Percentiles rank a stretch among this genome's conserved stretches.
Conservation (phyloP, 2,329 filamentous ascomycete species). For the Pyrenochaeta sp. region DNA sequence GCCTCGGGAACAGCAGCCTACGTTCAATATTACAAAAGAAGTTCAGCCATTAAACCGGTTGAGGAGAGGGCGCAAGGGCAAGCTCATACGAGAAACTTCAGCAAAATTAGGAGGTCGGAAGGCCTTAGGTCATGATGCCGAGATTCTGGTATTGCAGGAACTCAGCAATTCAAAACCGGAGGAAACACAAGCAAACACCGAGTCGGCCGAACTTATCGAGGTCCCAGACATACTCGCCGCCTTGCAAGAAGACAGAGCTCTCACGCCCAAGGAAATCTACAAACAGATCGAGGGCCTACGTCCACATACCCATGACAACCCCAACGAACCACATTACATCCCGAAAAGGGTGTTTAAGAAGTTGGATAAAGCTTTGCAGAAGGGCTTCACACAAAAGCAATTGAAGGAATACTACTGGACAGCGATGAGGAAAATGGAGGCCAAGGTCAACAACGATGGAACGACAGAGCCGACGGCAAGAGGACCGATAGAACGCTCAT, state of each 20-base stretch:
- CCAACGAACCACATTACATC: conserved; percentile 38
- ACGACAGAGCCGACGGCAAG: conserved; percentile 20
- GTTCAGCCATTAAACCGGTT: conserved; percentile 26
- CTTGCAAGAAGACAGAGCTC: conserved; percentile 29
- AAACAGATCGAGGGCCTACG: conserved; percentile 41
- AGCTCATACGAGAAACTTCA: conserved; percentile 35
- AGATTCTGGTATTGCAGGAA: conserved; percentile 46
- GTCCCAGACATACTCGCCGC: conserved; percentile 36
- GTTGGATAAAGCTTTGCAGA: conserved; percentile 28
- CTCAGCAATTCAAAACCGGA: conserved; percentile 12
- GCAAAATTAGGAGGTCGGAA: conserved; percentile 38
- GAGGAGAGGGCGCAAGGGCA: conserved; percentile 31
- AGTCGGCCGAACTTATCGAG: conserved; percentile 12
- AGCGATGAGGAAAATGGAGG: conserved; percentile 28
- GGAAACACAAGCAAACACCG: conserved; percentile 3
- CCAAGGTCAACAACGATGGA: conserved; percentile 23
- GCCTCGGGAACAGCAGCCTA: background rate
- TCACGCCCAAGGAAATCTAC: conserved; percentile 38
- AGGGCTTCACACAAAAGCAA: conserved; percentile 40
- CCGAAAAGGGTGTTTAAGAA: conserved; percentile 33
- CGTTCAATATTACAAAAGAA: conserved; percentile 15
- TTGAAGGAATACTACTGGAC: conserved; percentile 41
- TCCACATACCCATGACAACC: conserved; percentile 23
- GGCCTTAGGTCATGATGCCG: conserved; percentile 43
- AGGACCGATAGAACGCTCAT: conserved; percentile 28